These are phyloP conservation scores for Capronia coronata DNA, from an alignment of 2,329 filamentous ascomycete genomes.

Conservation along the genomic window DNA sequence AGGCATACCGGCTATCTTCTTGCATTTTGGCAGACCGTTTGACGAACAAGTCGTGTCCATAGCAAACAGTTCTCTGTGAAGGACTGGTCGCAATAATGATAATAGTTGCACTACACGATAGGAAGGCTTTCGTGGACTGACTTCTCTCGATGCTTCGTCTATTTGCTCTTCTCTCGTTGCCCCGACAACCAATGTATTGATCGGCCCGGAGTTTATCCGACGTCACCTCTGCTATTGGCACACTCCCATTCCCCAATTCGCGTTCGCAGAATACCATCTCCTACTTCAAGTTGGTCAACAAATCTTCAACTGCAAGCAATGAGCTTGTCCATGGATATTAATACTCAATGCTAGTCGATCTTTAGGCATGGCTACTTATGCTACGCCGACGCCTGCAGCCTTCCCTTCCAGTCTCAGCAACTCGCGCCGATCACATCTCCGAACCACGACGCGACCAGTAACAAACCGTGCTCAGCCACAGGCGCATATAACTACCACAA, in stretches of 20 bases:
- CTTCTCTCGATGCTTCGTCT: neutral
- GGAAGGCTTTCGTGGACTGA: neutral
- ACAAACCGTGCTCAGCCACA: conserved; percentile 8
- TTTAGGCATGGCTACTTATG: conserved; percentile 29
- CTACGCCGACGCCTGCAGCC: conserved; percentile 36
- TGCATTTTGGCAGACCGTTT: neutral
- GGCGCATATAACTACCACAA: neutral
- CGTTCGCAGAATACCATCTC: neutral
- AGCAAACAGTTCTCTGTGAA: too few species aligned
- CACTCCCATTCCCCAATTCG: neutral
- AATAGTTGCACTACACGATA: neutral
- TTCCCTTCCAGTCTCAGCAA: conserved; percentile 34
- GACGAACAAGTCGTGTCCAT: too few species aligned
- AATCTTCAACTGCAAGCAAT: conserved; percentile 9
- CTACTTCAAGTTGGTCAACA: neutral
- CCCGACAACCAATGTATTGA: conserved; percentile 5
- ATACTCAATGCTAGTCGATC: conserved; percentile 12
- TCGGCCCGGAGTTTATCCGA: conserved; percentile 10
- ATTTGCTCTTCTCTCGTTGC: neutral
- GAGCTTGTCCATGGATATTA: conserved; percentile 14
- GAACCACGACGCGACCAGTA: conserved; percentile 29
- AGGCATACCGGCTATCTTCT: neutral
- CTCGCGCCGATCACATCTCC: conserved; percentile 34
- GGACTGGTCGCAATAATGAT: neutral
- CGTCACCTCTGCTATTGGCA: neutral